Conservation (phyloP, 371 early-diverging fungal genomes). For the Mucor plumbeus region DNA sequence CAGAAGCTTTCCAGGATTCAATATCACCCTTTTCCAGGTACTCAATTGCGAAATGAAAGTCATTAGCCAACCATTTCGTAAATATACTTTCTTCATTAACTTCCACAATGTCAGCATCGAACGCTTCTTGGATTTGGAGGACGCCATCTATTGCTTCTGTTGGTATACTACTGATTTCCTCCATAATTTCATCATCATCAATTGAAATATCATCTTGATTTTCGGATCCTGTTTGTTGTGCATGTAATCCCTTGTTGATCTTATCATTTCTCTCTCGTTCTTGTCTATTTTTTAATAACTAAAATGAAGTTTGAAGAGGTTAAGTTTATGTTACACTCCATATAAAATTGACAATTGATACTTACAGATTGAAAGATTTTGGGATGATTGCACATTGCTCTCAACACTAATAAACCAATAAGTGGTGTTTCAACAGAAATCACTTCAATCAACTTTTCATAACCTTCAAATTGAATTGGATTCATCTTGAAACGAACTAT, state of each 20-base stretch:
- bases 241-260: constrained; percentile 9
- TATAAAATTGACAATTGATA: background rate
- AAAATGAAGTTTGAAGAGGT: background rate
- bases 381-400: constrained; percentile 78
- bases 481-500: constrained; percentile 67
- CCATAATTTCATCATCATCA: background rate
- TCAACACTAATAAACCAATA: constrained; percentile 31
- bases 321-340: background rate
- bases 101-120: constrained; percentile 7
- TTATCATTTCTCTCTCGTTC: constrained; percentile 12
- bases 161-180: background rate
- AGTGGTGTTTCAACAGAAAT: constrained; percentile 7
- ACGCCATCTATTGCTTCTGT: background rate
- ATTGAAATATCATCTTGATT: background rate
- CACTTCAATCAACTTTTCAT: constrained; percentile 29
- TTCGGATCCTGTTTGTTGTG: background rate
- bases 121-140: background rate
- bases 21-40: constrained; percentile 22
- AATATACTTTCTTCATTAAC: constrained; percentile 15
- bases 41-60: background rate
- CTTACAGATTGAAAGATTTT: constrained; percentile 55
- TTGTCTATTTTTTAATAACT: constrained; percentile 17
- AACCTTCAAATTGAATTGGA: constrained; percentile 57
- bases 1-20: constrained; percentile 29
- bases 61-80: background rate